Conservation (phyloP, 768 basidiomycete genomes). For the Naematelia aurantialba region DNA sequence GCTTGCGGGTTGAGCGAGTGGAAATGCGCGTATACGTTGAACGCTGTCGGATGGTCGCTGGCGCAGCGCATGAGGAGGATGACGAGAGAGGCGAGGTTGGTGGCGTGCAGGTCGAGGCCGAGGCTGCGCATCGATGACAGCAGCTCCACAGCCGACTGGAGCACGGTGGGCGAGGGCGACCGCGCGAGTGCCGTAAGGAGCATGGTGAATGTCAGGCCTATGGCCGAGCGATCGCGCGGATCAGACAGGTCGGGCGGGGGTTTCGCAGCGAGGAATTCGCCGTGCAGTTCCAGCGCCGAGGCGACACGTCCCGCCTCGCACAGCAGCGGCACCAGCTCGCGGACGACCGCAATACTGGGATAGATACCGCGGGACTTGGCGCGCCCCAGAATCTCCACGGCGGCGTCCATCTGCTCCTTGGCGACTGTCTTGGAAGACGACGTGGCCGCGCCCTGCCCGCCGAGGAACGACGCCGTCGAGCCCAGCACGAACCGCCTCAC, state of each 20-base stretch:
- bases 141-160: not conserved
- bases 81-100: slow-evolving; percentile 55
- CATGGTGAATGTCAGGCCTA: not conserved
- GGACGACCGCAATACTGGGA: not conserved
- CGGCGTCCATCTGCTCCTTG: not conserved
- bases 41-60: slow-evolving; percentile 59
- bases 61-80: slow-evolving; percentile 67
- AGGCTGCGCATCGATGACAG: not conserved
- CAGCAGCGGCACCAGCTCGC: not conserved
- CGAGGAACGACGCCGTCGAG: not conserved
- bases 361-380: not conserved
- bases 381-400: not conserved
- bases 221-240: not conserved
- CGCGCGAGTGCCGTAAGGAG: not conserved
- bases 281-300: not conserved
- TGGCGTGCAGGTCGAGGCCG: not conserved
- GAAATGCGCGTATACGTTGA: slow-evolving; percentile 59
- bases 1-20: slow-evolving; percentile 39
- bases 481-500: not conserved
- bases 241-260: not conserved
- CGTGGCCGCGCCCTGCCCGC: not conserved
- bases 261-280: not conserved
- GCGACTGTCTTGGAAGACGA: not conserved
- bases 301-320: not conserved
- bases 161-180: not conserved